Evolutionary conservation across 2,329 filamentous ascomycete species (phyloP).

Genomic region (Tolypocladium album): DNA sequence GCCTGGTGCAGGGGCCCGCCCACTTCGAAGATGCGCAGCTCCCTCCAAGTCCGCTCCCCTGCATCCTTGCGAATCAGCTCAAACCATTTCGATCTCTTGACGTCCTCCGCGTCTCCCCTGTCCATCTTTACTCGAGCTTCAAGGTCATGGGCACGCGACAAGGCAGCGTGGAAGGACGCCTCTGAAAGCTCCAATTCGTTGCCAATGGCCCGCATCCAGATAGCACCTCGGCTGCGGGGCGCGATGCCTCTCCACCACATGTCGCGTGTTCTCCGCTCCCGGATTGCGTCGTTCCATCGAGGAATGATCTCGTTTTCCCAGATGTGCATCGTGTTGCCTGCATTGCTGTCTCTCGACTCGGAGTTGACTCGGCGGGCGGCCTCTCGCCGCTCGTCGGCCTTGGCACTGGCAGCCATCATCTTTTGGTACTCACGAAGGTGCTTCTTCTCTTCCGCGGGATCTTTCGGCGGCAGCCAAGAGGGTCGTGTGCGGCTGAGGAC

Average conservation of each 20-base stretch:
- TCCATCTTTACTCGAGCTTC: constrained; percentile 44
- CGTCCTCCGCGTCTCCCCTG: constrained; percentile 41
- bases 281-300: constrained; percentile 62
- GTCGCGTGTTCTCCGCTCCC: constrained; percentile 58
- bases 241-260: constrained; percentile 77
- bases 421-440: constrained; percentile 79
- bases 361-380: constrained; percentile 39
- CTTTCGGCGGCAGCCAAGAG: constrained; percentile 77
- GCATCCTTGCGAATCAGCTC: constrained; percentile 54
- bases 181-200: constrained; percentile 61
- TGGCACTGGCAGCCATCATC: constrained; percentile 60
- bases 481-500: constrained; percentile 71
- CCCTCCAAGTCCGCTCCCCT: constrained; percentile 53
- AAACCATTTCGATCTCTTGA: constrained; percentile 49
- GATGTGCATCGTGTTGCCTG: constrained; percentile 44
- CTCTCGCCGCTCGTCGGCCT: constrained; percentile 50
- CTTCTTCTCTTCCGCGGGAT: constrained; percentile 80
- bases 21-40: constrained; percentile 61
- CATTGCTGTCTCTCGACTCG: constrained; percentile 42
- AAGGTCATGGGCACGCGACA: constrained; percentile 54
- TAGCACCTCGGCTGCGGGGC: constrained; percentile 54
- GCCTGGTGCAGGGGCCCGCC: constrained; percentile 56
- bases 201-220: constrained; percentile 63
- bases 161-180: constrained; percentile 58
- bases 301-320: constrained; percentile 73